phyloP scores from a whole-genome alignment of 2,329 filamentous ascomycete genomes.

The Ceratocystis eucalypticola region DNA sequence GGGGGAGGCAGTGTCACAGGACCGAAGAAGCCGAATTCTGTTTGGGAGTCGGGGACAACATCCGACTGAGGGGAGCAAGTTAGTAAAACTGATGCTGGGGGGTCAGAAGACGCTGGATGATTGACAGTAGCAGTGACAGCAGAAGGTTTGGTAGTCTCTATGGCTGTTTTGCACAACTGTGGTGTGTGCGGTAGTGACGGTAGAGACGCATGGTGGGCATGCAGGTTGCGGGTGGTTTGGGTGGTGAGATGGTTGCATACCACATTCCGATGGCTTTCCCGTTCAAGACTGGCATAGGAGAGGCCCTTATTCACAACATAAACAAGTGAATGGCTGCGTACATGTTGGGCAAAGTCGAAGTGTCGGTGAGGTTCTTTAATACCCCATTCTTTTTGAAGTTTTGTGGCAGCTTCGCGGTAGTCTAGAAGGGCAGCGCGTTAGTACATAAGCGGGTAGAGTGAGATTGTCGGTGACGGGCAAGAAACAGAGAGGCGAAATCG shows the following conservation, averaged over 20 bases:
- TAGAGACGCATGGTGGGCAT: not conserved
- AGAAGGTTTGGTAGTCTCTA: not conserved
- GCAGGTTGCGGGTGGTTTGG: not conserved
- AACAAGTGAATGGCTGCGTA: slow-evolving; percentile 51
- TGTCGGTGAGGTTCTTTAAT: slow-evolving; percentile 47
- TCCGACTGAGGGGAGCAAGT: not conserved
- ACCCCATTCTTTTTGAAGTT: slow-evolving; percentile 57
- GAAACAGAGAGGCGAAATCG: not conserved
- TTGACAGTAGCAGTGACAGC: not conserved
- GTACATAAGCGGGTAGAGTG: not conserved
- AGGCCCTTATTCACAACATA: slow-evolving; percentile 50
- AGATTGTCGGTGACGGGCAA: not conserved
- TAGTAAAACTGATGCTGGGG: slow-evolving; percentile 1
- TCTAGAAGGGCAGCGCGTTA: slow-evolving; percentile 31
- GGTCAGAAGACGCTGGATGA: not conserved
- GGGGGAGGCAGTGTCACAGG: slow-evolving; percentile 25
- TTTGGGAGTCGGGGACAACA: not conserved
- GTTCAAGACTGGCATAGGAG: slow-evolving; percentile 45
- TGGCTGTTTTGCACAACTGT: not conserved
- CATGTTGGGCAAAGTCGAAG: slow-evolving; percentile 50
- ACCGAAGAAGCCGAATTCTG: slow-evolving; percentile 39
- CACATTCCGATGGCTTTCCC: slow-evolving; percentile 38
- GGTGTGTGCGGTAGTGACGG: not conserved
- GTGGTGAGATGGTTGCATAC: slow-evolving; percentile 28
- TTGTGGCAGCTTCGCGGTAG: slow-evolving; percentile 53